phyloP scores from a whole-genome alignment of 495 filamentous ascomycete species.

The Neurospora terricola region DNA sequence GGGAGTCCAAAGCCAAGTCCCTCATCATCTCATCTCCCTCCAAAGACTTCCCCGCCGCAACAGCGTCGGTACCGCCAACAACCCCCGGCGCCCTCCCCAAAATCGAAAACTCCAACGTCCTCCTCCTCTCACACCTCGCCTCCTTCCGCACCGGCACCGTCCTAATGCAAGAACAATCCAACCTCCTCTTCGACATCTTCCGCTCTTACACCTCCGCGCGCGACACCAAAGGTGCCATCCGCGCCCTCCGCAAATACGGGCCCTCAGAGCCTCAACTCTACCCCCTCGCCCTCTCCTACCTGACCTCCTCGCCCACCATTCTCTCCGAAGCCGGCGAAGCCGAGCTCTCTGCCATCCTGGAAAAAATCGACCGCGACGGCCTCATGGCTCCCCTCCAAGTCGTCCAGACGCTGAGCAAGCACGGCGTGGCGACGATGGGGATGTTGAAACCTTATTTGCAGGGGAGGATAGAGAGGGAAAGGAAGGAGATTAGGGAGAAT shows the following conservation, averaged over 20 bases:
- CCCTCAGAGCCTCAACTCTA: constrained; percentile 88
- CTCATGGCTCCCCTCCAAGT: constrained; percentile 96
- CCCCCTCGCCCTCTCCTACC: constrained; percentile 84
- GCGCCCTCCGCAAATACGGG: constrained; percentile 83
- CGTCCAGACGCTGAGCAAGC: constrained; percentile 67
- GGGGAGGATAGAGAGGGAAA: constrained; percentile 78
- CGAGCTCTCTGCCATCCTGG: constrained; percentile 67
- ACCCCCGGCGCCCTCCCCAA: not conserved
- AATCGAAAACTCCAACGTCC: constrained; percentile 89
- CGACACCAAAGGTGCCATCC: constrained; percentile 82
- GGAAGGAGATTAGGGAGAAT: constrained; percentile 75
- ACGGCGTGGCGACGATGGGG: constrained; percentile 81
- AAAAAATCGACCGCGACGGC: constrained; percentile 78
- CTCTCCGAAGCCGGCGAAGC: constrained; percentile 80
- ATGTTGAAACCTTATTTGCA: constrained; percentile 90
- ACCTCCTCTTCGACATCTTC: constrained; percentile 89
- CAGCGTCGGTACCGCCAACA: constrained; percentile 10
- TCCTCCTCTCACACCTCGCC: constrained; percentile 85
- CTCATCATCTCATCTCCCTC: constrained; percentile 54
- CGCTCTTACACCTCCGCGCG: constrained; percentile 90
- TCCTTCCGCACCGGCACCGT: constrained; percentile 85
- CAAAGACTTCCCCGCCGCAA: constrained; percentile 37
- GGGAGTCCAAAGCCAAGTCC: constrained; percentile 87
- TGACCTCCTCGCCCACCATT: constrained; percentile 72
- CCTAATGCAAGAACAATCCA: constrained; percentile 87